These are phyloP conservation scores for Tylopilus plumbeoviolaceoides DNA, from an alignment of 768 basidiomycete species.

Conservation along the genomic window DNA sequence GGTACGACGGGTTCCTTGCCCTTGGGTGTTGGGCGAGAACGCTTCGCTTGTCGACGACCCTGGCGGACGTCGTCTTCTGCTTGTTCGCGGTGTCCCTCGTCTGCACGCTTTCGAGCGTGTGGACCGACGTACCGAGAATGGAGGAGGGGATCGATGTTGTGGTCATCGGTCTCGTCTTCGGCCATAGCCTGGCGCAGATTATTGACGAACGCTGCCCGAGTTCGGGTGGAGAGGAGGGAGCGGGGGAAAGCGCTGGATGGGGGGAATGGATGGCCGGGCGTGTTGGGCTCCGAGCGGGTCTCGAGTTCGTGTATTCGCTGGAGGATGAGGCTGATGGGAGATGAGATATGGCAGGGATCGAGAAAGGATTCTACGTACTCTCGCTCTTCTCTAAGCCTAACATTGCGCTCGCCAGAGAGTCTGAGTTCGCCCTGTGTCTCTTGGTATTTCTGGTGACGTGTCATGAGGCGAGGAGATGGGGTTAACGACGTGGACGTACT, in stretches of 20 bases:
- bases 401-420: slow-evolving; percentile 60
- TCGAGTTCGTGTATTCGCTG: slow-evolving; percentile 64
- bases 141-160: slow-evolving; percentile 42
- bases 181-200: slow-evolving; percentile 47
- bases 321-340: slow-evolving; percentile 42
- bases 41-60: slow-evolving; percentile 32
- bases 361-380: slow-evolving; percentile 40
- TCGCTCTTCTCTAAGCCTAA: slow-evolving; percentile 57
- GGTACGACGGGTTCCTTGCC: slow-evolving; percentile 33
- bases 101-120: slow-evolving; percentile 39
- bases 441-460: slow-evolving; percentile 49
- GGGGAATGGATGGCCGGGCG: slow-evolving; percentile 33
- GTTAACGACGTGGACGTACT: slow-evolving; percentile 39
- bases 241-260: slow-evolving; percentile 48
- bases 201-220: slow-evolving; percentile 41
- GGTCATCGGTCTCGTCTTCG: slow-evolving; percentile 43
- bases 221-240: slow-evolving; percentile 39
- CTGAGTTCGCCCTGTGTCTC: slow-evolving; percentile 54
- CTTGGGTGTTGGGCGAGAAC: slow-evolving; percentile 34
- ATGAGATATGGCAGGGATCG: not conserved
- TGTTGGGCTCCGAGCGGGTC: slow-evolving; percentile 32
- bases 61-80: slow-evolving; percentile 47
- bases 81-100: slow-evolving; percentile 40
- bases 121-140: slow-evolving; percentile 45
- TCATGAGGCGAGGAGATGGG: not conserved